Conservation (phyloP, 2,329 filamentous ascomycete species). For the Rhytidhysteron rufulum region DNA sequence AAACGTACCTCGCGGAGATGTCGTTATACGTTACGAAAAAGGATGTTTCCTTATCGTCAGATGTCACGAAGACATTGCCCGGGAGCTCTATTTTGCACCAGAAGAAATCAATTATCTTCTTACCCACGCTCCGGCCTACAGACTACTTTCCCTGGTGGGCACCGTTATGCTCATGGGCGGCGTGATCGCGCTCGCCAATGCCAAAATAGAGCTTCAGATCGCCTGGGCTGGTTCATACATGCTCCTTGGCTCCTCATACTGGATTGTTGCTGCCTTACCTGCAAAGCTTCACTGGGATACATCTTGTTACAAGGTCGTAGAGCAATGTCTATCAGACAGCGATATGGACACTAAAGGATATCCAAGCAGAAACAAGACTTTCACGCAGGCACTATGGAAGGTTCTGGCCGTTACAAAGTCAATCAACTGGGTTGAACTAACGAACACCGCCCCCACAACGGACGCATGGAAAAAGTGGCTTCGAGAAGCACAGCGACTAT, state of each 20-base stretch:
- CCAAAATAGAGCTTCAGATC: constrained; percentile 45
- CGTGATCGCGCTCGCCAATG: constrained; percentile 50
- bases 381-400: constrained; percentile 49
- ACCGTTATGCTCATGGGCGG: constrained; percentile 52
- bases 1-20: constrained; percentile 39
- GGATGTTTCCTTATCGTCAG: constrained; percentile 49
- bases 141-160: constrained; percentile 47
- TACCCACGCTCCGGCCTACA: constrained; percentile 38
- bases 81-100: constrained; percentile 51
- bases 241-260: constrained; percentile 48
- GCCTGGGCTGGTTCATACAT: constrained; percentile 49
- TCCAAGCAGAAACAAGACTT: constrained; percentile 31
- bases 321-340: constrained; percentile 32
- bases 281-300: constrained; percentile 47
- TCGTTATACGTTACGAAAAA: constrained; percentile 50
- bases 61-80: constrained; percentile 48
- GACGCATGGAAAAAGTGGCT: constrained; percentile 42
- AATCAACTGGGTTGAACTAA: constrained; percentile 40
- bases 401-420: constrained; percentile 45
- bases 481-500: constrained; percentile 23
- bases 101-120: constrained; percentile 48
- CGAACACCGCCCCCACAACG: constrained; percentile 41
- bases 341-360: constrained; percentile 29
- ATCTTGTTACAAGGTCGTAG: constrained; percentile 39
- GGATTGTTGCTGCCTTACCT: constrained; percentile 49